phyloP scores from a whole-genome alignment of 352 stramenopile species.

The Globisporangium orthogonon region DNA sequence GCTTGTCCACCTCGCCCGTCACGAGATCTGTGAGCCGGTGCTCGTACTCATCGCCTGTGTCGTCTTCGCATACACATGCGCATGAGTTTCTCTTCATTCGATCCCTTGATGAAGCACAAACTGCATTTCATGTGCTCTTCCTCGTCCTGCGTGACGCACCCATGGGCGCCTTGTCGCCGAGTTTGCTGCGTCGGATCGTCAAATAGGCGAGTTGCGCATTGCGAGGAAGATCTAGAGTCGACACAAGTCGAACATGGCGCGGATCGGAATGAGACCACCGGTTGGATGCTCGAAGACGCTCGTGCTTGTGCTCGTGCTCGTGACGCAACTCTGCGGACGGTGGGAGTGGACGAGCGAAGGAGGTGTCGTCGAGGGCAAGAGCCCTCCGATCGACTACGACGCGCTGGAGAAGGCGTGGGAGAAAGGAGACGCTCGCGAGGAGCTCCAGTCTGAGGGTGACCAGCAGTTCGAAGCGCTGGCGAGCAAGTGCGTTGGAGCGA shows the following conservation, averaged over 20 bases:
- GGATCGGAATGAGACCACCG: no score
- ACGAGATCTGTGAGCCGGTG: slow-evolving; percentile 62
- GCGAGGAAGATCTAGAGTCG: no score
- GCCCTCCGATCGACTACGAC: slow-evolving; percentile 46
- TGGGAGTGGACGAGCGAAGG: no score
- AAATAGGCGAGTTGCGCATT: no score
- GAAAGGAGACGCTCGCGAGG: slow-evolving; percentile 30
- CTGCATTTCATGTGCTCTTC: background rate
- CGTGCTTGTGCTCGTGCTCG: slow-evolving; percentile 1
- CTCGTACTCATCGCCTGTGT: slow-evolving; percentile 22
- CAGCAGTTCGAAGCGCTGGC: slow-evolving; percentile 43
- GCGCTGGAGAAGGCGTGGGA: slow-evolving; percentile 65
- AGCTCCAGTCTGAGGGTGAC: slow-evolving; percentile 40
- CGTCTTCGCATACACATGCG: slow-evolving; percentile 5
- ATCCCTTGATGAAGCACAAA: no score
- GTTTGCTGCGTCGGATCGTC: no score
- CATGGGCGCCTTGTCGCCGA: no score
- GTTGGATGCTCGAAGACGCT: background rate
- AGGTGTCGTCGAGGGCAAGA: background rate
- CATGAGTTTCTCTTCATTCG: background rate
- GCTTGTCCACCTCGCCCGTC: slow-evolving; percentile 49
- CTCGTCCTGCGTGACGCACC: no score
- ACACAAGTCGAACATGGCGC: no score
- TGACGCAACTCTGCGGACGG: background rate
- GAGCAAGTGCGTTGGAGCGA: slow-evolving; percentile 17